A percentile compares a stretch with the other conserved stretches of the same genome.
Evolutionary conservation across 192 early-diverging fungal species (phyloP).

Genomic region (Rhizophagus prolifer): DNA sequence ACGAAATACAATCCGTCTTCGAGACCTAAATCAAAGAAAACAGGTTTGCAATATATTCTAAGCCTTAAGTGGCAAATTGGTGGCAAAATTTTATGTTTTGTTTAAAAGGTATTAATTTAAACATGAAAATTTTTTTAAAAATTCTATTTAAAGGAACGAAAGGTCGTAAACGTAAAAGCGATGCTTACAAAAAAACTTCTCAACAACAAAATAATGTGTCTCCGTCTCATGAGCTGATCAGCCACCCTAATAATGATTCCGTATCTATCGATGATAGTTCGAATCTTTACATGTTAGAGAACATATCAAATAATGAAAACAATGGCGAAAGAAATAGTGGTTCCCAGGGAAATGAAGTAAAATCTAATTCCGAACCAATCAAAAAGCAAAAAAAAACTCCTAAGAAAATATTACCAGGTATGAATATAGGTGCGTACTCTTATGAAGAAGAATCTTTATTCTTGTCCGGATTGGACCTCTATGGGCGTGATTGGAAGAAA

Average conservation of each 20-base stretch:
- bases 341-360: background rate
- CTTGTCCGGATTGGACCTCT: conserved; percentile 73
- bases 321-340: background rate
- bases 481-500: conserved; percentile 79
- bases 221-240: background rate
- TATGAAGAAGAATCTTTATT: conserved; percentile 76
- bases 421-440: conserved; percentile 73
- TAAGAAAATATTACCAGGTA: conserved; percentile 48
- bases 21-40: conserved; percentile 29
- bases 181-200: background rate
- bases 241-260: background rate
- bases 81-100: background rate
- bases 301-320: conserved; percentile 5
- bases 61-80: background rate
- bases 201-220: background rate
- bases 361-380: conserved; percentile 29
- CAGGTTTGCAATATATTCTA: background rate
- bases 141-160: background rate
- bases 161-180: background rate
- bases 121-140: background rate
- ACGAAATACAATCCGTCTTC: conserved; percentile 39
- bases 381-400: conserved; percentile 40
- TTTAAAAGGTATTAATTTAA: background rate
- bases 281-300: background rate
- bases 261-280: conserved; percentile 8